These are phyloP conservation scores for Bombardia bombarda DNA, from an alignment of 495 filamentous ascomycete species.

Conservation along the genomic window DNA sequence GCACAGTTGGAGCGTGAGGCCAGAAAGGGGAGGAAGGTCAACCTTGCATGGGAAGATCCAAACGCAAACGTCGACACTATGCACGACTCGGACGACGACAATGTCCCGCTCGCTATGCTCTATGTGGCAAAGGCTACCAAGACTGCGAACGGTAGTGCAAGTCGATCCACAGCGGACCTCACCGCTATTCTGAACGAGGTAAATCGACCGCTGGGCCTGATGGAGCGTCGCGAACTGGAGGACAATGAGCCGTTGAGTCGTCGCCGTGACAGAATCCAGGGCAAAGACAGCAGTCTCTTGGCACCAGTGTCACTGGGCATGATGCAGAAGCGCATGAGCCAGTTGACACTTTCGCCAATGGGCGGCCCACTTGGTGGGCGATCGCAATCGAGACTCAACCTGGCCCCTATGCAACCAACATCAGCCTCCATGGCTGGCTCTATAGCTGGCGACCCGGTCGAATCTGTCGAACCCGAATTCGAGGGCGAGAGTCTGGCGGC, in stretches of 20 bases:
- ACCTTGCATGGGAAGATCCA: constrained; percentile 84
- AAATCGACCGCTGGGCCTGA: constrained; percentile 68
- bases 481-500: constrained; percentile 77
- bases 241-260: constrained; percentile 84
- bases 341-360: constrained; percentile 25
- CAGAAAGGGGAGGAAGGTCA: constrained; percentile 63
- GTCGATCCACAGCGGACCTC: constrained; percentile 29
- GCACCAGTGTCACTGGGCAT: constrained; percentile 12
- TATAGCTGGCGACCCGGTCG: constrained; percentile 11
- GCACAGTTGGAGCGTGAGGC: constrained; percentile 76
- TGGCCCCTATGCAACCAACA: constrained; percentile 8
- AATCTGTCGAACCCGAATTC: too few species aligned
- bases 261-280: constrained; percentile 70
- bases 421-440: constrained; percentile 8
- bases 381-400: constrained; percentile 17
- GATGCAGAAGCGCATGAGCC: constrained; percentile 34
- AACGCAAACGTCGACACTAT: constrained; percentile 29
- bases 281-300: constrained; percentile 26
- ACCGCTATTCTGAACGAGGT: constrained; percentile 42
- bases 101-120: constrained; percentile 80
- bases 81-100: constrained; percentile 53
- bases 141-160: constrained; percentile 19
- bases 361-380: constrained; percentile 11
- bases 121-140: constrained; percentile 50
- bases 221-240: constrained; percentile 78